Evolutionary conservation across 2,329 filamentous ascomycete species (phyloP).

Genomic region (Rosellinia necatrix): DNA sequence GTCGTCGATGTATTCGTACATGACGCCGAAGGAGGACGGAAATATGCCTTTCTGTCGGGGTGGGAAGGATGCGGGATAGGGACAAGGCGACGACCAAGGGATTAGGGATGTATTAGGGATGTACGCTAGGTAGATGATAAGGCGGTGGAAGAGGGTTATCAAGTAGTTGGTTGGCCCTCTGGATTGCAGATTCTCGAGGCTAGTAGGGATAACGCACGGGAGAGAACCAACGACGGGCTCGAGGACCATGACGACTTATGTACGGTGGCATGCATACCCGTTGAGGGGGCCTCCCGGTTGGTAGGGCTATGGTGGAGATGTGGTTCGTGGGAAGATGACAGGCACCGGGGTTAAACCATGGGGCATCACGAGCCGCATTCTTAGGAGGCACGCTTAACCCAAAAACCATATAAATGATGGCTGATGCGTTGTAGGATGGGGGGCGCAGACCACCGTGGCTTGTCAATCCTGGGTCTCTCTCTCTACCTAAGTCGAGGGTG

Average conservation of each 20-base stretch:
- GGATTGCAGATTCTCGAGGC: constrained; percentile 31
- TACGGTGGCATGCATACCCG: constrained; percentile 32
- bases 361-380: constrained; percentile 24
- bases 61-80: constrained; percentile 2
- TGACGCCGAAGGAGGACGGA: constrained; percentile 9
- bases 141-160: constrained; percentile 25
- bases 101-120: too few relatives aligned
- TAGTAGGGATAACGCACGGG: constrained; percentile 32
- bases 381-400: constrained; percentile 13
- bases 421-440: not conserved
- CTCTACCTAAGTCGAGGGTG: not conserved
- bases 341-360: constrained; percentile 10
- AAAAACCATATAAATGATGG: constrained; percentile 20
- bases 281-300: constrained; percentile 34
- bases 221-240: constrained; percentile 28
- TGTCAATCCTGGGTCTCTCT: not conserved
- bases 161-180: constrained; percentile 22
- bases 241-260: constrained; percentile 31
- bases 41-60: constrained; percentile 26
- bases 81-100: not conserved
- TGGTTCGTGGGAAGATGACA: constrained; percentile 15
- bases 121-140: constrained; percentile 20
- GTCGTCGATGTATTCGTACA: constrained; percentile 30
- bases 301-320: constrained; percentile 6
- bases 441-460: constrained; percentile 23